A percentile compares a stretch with the other conserved stretches of the same genome.
These are phyloP conservation scores for Amphicarpaea edgeworthii DNA, from an alignment of 306 rosid genomes.

Conservation along the genomic window DNA sequence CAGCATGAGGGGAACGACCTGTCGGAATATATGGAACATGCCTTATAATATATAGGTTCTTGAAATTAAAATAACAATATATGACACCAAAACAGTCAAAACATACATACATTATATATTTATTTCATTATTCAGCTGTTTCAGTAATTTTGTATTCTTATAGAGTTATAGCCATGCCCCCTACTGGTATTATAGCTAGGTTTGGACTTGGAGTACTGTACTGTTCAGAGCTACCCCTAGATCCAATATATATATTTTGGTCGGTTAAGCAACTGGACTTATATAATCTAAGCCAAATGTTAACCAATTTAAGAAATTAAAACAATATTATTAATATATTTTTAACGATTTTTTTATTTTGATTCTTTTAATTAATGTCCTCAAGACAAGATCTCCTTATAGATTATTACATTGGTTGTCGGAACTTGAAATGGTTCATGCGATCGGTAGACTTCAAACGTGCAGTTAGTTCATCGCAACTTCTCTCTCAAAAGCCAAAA, in stretches of 20 bases:
- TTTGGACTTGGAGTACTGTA: not conserved
- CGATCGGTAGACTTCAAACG: too few species aligned
- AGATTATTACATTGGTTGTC: too few species aligned
- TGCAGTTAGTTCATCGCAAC: too few species aligned
- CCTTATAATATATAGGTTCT: constrained; percentile 2
- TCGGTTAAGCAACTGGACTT: not conserved
- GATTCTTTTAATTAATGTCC: not conserved
- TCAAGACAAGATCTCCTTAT: too few species aligned
- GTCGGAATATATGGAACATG: constrained; percentile 26
- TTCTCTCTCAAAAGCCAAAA: too few species aligned
- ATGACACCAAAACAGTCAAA: not conserved
- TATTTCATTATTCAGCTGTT: not conserved
- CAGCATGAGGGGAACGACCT: too few species aligned
- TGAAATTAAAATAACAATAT: not conserved
- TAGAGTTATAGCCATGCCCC: constrained; percentile 1
- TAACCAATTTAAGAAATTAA: not conserved
- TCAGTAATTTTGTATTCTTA: not conserved
- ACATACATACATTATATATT: not conserved
- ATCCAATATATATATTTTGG: not conserved
- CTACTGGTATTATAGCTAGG: not conserved
- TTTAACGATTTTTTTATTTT: not conserved
- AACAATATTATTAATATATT: not conserved
- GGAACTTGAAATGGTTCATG: too few species aligned
- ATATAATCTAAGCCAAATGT: not conserved
- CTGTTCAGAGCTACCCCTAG: not conserved